Percentiles rank a stretch among this genome's conserved stretches.
phyloP scores from a whole-genome alignment of 2,329 filamentous ascomycete genomes.

The Mycogone perniciosa region DNA sequence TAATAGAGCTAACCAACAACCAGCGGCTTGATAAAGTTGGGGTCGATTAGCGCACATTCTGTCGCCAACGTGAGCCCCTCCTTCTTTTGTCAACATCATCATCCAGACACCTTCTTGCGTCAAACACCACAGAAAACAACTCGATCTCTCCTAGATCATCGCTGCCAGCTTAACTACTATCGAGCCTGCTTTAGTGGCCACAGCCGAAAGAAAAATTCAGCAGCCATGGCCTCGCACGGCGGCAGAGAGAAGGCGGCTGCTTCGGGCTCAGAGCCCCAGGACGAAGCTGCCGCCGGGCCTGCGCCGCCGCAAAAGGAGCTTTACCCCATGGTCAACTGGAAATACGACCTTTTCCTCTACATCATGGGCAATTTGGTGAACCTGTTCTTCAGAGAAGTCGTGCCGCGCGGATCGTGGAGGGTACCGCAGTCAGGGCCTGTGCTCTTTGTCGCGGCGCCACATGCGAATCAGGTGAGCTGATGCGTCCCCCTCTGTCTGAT shows the following conservation, averaged over 20 bases:
- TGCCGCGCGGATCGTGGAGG: conserved; percentile 91
- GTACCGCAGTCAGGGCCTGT: conserved; percentile 83
- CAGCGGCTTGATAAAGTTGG: too few relatives aligned
- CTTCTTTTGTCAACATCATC: too few relatives aligned
- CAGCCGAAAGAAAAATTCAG: not conserved
- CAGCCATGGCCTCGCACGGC: conserved; percentile 16
- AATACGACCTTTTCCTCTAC: conserved; percentile 74
- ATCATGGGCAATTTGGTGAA: conserved; percentile 78
- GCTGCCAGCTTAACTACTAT: too few relatives aligned
- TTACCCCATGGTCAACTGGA: conserved; percentile 64
- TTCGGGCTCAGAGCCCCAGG: conserved; percentile 14
- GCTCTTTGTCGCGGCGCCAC: conserved; percentile 92
- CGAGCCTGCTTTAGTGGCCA: too few relatives aligned
- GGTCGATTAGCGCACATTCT: too few relatives aligned
- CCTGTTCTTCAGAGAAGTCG: conserved; percentile 96
- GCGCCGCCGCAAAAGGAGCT: conserved; percentile 42
- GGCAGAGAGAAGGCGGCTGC: conserved; percentile 20
- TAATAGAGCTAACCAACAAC: too few relatives aligned
- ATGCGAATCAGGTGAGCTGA: conserved; percentile 77
- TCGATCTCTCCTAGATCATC: too few relatives aligned
- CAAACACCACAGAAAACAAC: too few relatives aligned
- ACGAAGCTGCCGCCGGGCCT: not conserved
- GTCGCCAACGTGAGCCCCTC: too few relatives aligned
- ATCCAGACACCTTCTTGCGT: too few relatives aligned
- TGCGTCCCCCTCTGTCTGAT: not conserved